Base-by-base conservation (phyloP, 768 basidiomycete species). In the Heimioporus sp. region DNA sequence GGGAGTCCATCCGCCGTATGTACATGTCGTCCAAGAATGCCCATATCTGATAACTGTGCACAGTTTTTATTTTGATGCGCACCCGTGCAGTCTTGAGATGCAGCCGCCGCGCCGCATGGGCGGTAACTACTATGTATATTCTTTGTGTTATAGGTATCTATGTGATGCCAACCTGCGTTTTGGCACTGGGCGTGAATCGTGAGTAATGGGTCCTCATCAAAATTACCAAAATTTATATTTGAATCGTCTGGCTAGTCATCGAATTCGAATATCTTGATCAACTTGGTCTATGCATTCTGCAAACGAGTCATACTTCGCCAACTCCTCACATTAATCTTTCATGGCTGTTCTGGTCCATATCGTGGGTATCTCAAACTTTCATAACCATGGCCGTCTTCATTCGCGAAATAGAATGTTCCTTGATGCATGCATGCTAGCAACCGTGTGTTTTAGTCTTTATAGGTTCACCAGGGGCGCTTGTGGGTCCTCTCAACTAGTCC, bases 31-130 rank as follows among this genome's bases (percentile, higher is more conserved):
- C 10, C 34, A 15, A 24, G 31, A 30, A 37, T 3, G n/a, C 32
- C 16, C 35, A 21, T 32, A 15, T 34, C 17, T 44, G 15, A 51
- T n/a, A 3, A 5, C 15, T 0, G n/a, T n/a, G 16, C 19, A 1
- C 21, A 69, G 66, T 67, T 17, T 48, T 67, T 36, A 56, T 67
- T 10, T 49, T 52, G 17, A 44, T 65, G 42, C 60, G 66, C 5
- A 53, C 57, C 10, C 65, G 63, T 40, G 66, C 63, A 20, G 58
- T 69, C 35, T 34, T 58, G 47, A 48, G 58, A 19, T 57, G 53
- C 40, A 46, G 31, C 4, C 60, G 45, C 32, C 16, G 21, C 35
- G 3, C 57, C 8, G 24, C 41, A 5, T 2, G 31, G 0, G 2
- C n/a, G 2, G 37, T 45, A 12, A 52, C 38, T 35, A 13, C 10